Base-by-base conservation (phyloP, 495 filamentous ascomycete genomes). In the Penicillium cataractarum region DNA sequence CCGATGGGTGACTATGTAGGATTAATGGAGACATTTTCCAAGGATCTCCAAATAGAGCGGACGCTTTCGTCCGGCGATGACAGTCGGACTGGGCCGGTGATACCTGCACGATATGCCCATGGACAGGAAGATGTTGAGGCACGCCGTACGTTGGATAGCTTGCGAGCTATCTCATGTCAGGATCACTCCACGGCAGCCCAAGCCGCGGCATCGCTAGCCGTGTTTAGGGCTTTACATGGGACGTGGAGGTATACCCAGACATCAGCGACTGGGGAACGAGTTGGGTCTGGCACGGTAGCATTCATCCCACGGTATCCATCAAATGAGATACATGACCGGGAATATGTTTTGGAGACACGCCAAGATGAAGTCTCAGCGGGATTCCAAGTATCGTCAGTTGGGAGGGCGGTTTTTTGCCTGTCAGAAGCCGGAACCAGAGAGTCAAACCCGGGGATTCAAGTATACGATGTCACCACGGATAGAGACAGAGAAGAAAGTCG, bases 1-100 rank as follows among this genome's bases (percentile, higher is more conserved):
- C 91, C 90, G 26, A 91, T 92, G 85, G 86, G 85, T 22, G 92
- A 96, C 71, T 94, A 94, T 71, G 72, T 90, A 17, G 92, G 87
- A 52, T 73, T 92, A 3, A 89, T 96, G 84, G 89, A 93, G 66
- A 83, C 86, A 6, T 86, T 92, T 60, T 80, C 89, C 7, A 59
- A 70, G 8, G 82, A 84, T 2, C 63, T 92, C 15, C 79, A 72
- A 0, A 77, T 77, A 6, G 17, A 29, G 15, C 73, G 74, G 6
- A 52, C 53, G 5, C 19, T 29, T 8, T 48, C 74, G 10, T 52
- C 51, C 26, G 22, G 40, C 27, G 54, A 21, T 8, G 56, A 59
- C 0, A 57, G 52, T 26, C 57, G 64, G 37, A 39, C 51, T 17
- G 76, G 76, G 1, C 78, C 79, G 10, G 74, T 73, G 8, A 46